Evolutionary conservation across 2,329 filamentous ascomycete species (phyloP), one percentile per base, ranked within the genome.

Genomic region (Phaeosphaeriaceae sp.): DNA sequence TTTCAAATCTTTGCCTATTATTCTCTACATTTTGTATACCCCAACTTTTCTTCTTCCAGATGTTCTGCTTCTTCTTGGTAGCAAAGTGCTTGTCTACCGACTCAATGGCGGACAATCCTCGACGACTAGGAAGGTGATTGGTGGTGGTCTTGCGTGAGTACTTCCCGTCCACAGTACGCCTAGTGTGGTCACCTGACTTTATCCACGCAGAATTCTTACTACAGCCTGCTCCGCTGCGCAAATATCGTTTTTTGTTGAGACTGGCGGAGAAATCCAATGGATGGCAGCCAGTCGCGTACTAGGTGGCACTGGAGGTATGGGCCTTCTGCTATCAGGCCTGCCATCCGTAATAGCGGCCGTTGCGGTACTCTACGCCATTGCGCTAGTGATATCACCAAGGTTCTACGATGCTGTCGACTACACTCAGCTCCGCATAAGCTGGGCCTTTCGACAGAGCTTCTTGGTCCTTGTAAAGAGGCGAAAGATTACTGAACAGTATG

Each of bases 201-300:
- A 31, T 2, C 22, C 9, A 7, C 17, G 19, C 20, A 65, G 62
- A n/a, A 31, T 59, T 2, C 56, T 61, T n/a, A 65, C 62, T 3
- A 40, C 54, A 54, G 57, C 51, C 13, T 65, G 60, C 33, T 56
- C 62, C 13, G 56, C 62, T 50, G 54, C 62, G 17, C 62, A 65
- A 11, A 63, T 63, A 31, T 62, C 62, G 3, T 65, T 63, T 33
- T 65, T 56, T 20, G 31, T 63, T 3, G 62, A 61, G 33, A 65
- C 62, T 17, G 62, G 62, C 20, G 60, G 62, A 19, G 62, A 65
- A 44, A 61, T 65, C 21, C 62, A 65, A 36, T 65, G 62, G 62
- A 63, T 65, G 62, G 62, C 62, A 22, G 62, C 62, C 2, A 61
- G 58, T 22, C 56, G 56, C 45, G 60, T 65, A 2, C 48, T 65